These are phyloP conservation scores for Asclepias syriaca DNA, from an alignment of 257 asterid species.

Conservation along the genomic window DNA sequence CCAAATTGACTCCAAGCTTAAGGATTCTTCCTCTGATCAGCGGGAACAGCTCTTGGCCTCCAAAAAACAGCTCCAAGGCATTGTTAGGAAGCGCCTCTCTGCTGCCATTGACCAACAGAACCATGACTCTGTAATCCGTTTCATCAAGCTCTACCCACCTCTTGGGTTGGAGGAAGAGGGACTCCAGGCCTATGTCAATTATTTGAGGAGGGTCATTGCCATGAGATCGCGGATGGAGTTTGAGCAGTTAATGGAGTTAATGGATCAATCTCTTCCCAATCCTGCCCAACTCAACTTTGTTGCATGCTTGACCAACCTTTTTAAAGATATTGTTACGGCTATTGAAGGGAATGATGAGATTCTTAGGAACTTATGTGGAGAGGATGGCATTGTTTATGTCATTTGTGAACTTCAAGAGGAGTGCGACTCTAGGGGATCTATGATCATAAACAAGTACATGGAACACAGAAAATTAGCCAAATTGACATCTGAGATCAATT, in stretches of 20 bases:
- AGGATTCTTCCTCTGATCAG: conserved; percentile 59
- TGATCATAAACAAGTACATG: conserved; percentile 74
- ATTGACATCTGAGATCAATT: conserved; percentile 77
- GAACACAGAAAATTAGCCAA: conserved; percentile 61
- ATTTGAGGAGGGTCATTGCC: conserved; percentile 66
- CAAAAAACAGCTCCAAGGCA: conserved; percentile 80
- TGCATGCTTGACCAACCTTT: conserved; percentile 72
- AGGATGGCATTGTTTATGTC: conserved; percentile 89
- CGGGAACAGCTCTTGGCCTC: conserved; percentile 72
- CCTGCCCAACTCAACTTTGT: conserved; percentile 41
- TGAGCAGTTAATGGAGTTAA: conserved; percentile 60
- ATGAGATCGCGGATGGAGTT: conserved; percentile 66
- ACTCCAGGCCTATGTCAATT: conserved; percentile 60
- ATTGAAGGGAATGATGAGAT: conserved; percentile 80
- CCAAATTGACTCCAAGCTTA: conserved; percentile 71
- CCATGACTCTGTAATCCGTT: conserved; percentile 66
- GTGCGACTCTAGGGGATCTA: conserved; percentile 81
- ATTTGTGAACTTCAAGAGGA: conserved; percentile 92
- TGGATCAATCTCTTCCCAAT: conserved; percentile 21
- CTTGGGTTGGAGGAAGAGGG: conserved; percentile 91
- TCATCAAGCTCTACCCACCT: conserved; percentile 68
- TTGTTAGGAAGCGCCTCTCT: conserved; percentile 50
- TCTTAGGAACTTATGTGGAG: conserved; percentile 74
- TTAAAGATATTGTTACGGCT: conserved; percentile 86
- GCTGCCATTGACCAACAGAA: conserved; percentile 80